Evolutionary conservation across 495 filamentous ascomycete genomes (phyloP).

Genomic region (Penicillium ucsense): DNA sequence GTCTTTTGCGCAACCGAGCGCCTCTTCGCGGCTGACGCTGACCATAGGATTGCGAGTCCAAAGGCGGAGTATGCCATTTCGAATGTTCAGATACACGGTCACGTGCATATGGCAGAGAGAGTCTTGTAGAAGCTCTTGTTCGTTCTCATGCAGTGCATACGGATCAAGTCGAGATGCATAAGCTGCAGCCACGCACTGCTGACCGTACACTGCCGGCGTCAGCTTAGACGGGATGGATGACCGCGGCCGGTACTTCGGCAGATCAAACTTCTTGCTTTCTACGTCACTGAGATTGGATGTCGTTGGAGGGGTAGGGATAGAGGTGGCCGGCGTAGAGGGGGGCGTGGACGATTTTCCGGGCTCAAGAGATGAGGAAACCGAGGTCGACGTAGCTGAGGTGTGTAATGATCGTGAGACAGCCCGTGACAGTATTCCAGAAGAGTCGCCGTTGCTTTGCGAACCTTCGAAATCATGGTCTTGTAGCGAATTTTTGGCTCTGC

Average conservation of each 20-base stretch:
- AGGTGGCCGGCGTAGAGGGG: constrained; percentile 10
- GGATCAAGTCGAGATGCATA: constrained; percentile 85
- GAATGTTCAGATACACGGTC: constrained; percentile 92
- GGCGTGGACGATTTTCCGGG: constrained; percentile 25
- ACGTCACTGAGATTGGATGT: constrained; percentile 5
- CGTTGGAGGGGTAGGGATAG: constrained; percentile 9
- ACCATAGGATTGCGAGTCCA: constrained; percentile 89
- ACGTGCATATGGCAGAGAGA: constrained; percentile 84
- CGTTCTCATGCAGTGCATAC: constrained; percentile 75
- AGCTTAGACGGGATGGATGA: constrained; percentile 74
- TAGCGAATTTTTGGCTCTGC: not conserved
- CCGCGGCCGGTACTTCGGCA: constrained; percentile 45
- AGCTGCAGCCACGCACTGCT: constrained; percentile 79
- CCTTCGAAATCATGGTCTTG: not conserved
- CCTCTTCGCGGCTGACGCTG: constrained; percentile 77
- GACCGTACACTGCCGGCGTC: constrained; percentile 63
- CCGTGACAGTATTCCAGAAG: constrained; percentile 9
- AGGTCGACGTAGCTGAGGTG: constrained; percentile 20
- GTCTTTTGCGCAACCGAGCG: constrained; percentile 84
- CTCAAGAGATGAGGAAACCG: constrained; percentile 15
- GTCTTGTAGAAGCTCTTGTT: constrained; percentile 68
- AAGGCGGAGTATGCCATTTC: constrained; percentile 86
- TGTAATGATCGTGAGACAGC: constrained; percentile 18
- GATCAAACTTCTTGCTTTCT: constrained; percentile 14
- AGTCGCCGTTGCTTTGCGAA: not conserved